Conservation (phyloP, 257 asterid genomes). For the Cordia subcordata region DNA sequence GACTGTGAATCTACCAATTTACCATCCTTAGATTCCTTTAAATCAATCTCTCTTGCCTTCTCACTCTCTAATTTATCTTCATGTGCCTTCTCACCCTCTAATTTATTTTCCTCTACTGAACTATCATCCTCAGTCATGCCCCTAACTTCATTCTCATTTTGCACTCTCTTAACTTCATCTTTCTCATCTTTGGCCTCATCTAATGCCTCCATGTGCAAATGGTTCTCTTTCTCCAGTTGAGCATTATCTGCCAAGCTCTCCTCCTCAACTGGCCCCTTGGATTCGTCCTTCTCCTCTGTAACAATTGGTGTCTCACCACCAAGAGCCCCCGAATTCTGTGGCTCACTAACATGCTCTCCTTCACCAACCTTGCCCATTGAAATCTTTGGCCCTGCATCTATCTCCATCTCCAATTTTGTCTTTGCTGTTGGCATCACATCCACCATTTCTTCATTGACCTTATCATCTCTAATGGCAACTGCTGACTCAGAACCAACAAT, state of each 20-base stretch:
- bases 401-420: conserved; percentile 20
- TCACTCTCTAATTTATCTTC: background rate
- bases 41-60: background rate
- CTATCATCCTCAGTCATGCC: background rate
- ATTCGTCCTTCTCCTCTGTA: conserved; percentile 24
- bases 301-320: conserved; percentile 8
- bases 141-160: background rate
- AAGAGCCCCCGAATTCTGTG: conserved; percentile 12
- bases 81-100: background rate
- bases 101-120: background rate
- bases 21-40: too few relatives aligned
- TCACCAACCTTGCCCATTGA: conserved; percentile 18
- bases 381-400: conserved; percentile 14
- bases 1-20: too few relatives aligned
- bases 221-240: conserved; percentile 22
- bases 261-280: conserved; percentile 18
- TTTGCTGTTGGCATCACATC: conserved; percentile 10
- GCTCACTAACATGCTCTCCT: conserved; percentile 24
- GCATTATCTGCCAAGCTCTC: conserved; percentile 14
- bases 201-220: conserved; percentile 13
- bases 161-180: background rate
- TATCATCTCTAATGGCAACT: background rate
- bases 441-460: conserved; percentile 1
- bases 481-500: background rate
- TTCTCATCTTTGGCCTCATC: conserved; percentile 17